A percentile compares a stretch with the other conserved stretches of the same genome.
Evolutionary conservation across 345 rosid species (phyloP).

Genomic region (Citrus australasica): DNA sequence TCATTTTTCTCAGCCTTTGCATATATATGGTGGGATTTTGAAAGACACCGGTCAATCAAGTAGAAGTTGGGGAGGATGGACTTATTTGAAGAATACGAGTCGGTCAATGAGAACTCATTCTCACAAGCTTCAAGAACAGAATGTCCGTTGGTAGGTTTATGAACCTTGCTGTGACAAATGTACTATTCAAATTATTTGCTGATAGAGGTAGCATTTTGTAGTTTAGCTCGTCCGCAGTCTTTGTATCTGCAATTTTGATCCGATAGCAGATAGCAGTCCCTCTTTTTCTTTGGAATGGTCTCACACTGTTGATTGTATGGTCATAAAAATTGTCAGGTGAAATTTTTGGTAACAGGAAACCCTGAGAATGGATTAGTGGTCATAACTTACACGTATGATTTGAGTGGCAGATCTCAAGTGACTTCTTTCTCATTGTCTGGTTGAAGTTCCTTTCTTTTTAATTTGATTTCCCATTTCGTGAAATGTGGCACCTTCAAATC

Average conservation of each 20-base stretch:
- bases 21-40: neutral
- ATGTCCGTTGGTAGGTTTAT: neutral
- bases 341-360: neutral
- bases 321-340: neutral
- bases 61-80: neutral
- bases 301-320: neutral
- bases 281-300: neutral
- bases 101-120: neutral
- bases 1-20: neutral
- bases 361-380: neutral
- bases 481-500: neutral
- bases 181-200: neutral
- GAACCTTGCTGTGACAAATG: neutral
- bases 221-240: neutral
- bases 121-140: neutral
- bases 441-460: neutral
- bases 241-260: constrained; percentile 1
- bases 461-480: neutral
- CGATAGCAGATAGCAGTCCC: neutral
- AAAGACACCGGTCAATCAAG: neutral
- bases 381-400: neutral
- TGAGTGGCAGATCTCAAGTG: neutral
- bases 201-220: neutral
- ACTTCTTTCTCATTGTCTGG: neutral
- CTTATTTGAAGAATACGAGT: neutral